Evolutionary conservation across 1,284 basidiomycete species (phyloP).

Genomic region (Cutaneotrichosporon curvatum): DNA sequence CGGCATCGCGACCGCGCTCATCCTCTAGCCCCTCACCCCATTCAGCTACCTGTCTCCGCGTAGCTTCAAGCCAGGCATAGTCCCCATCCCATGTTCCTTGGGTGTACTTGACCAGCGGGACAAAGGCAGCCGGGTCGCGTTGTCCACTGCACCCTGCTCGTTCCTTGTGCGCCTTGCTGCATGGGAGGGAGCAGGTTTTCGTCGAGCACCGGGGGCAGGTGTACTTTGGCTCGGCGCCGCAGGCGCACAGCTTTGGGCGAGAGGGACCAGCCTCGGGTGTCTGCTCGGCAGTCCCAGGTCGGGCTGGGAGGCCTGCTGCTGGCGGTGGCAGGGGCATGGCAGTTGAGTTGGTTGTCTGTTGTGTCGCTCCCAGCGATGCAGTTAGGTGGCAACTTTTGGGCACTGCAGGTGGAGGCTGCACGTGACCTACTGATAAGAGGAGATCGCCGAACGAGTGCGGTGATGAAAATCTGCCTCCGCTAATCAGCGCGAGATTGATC

Average conservation of each 20-base stretch:
- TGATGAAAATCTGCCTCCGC: too few relatives aligned
- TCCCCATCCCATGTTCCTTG: constrained; percentile 79
- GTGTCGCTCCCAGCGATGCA: background rate
- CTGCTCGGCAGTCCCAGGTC: background rate
- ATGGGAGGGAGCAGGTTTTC: constrained; percentile 65
- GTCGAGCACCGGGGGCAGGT: constrained; percentile 69
- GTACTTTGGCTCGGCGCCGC: constrained; percentile 54
- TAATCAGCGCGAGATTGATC: too few relatives aligned
- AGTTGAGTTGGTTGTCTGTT: background rate
- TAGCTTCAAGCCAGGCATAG: constrained; percentile 72
- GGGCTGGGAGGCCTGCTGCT: background rate
- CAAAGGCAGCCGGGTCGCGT: constrained; percentile 64
- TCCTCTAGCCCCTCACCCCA: constrained; percentile 63
- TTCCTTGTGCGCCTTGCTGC: constrained; percentile 64
- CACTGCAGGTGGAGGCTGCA: background rate
- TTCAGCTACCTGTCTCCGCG: constrained; percentile 60
- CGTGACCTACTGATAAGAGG: too few relatives aligned
- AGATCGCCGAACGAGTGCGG: too few relatives aligned
- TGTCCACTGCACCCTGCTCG: constrained; percentile 61
- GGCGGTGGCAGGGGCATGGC: constrained; percentile 5
- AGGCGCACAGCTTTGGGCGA: constrained; percentile 16
- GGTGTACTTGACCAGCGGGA: constrained; percentile 69
- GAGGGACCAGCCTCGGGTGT: background rate
- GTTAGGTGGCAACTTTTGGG: background rate
- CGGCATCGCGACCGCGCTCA: constrained; percentile 8